Base-by-base conservation (phyloP, 2,329 filamentous ascomycete genomes). In the Microthyrium microscopicum region DNA sequence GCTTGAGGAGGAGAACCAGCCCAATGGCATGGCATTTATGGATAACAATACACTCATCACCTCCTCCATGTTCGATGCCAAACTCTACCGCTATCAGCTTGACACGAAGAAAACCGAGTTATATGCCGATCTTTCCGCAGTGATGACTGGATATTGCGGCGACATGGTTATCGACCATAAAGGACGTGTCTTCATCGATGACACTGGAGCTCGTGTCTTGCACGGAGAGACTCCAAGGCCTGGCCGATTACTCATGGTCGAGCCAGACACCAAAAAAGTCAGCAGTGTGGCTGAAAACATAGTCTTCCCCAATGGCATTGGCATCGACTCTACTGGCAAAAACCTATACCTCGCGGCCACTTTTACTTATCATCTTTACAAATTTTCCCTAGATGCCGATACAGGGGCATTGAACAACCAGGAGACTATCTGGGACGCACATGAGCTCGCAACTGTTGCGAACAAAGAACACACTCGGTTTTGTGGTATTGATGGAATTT, bases 31-130 rank as follows among this genome's bases (percentile, higher is more conserved):
- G 27, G 11, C 9, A 8, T 29, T 29, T 15, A 11, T 9, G 8
- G 27, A 29, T 29, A 15, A 8, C 8, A 8, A 9, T 8, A 9
- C 27, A 29, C 15, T 29, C 8, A 29, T 29, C 27, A 9, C 8
- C 8, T 29, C 27, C 8, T 29, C 27, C 27, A 29, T 29, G 27
- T 29, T 29, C 27, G 27, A 29, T 16, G 27, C 27, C 8, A 29
- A 29, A 16, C 27, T 29, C 27, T 15, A 29, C 15, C 27, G 27
- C 27, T 29, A 29, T 15, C 8, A 29, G 27, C 27, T 29, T 29
- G 27, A 8, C 16, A 29, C 27, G 16, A 15, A 15, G 8, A 16
- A 8, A 9, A 29, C 9, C 8, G 27, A 29, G 27, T 16, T 29
- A 15, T 29, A 29, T 16, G 27, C 27, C 8, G 27, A 29, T 9